These are phyloP conservation scores for Dissophora globulifera DNA, from an alignment of 192 early-diverging fungal genomes.

Conservation along the genomic window DNA sequence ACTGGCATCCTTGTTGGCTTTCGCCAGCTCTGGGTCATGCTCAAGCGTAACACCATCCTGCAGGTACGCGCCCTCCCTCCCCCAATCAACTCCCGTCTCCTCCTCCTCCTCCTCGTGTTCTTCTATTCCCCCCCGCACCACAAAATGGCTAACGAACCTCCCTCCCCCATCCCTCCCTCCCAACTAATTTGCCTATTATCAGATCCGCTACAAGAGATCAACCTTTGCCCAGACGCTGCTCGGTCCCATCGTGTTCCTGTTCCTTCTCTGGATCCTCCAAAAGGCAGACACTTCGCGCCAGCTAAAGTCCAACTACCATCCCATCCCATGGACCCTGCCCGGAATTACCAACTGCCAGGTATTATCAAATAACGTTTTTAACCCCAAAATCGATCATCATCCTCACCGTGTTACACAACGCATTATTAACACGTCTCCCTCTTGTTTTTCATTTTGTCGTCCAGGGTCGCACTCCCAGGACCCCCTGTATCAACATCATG, in stretches of 20 bases:
- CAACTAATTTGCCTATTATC: too few relatives aligned
- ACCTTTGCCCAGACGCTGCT: conserved; percentile 63
- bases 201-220: conserved; percentile 67
- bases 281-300: conserved; percentile 50
- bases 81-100: too few relatives aligned
- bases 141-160: too few relatives aligned
- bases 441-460: conserved; percentile 8
- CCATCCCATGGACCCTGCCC: conserved; percentile 50
- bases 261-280: conserved; percentile 72
- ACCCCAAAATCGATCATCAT: background rate
- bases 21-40: conserved; percentile 72
- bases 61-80: conserved; percentile 57
- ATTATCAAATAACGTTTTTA: background rate
- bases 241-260: conserved; percentile 73
- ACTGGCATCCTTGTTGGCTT: conserved; percentile 45
- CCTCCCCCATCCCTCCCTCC: too few relatives aligned
- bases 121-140: too few relatives aligned
- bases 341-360: conserved; percentile 59
- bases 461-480: conserved; percentile 54
- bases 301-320: conserved; percentile 54
- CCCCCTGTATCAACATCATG: conserved; percentile 71
- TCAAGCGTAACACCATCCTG: conserved; percentile 72
- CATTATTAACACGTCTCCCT: background rate
- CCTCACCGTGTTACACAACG: background rate
- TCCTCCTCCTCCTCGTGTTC: too few relatives aligned